Conservation (phyloP, 2,329 filamentous ascomycete genomes). For the Aspergillus niger region DNA sequence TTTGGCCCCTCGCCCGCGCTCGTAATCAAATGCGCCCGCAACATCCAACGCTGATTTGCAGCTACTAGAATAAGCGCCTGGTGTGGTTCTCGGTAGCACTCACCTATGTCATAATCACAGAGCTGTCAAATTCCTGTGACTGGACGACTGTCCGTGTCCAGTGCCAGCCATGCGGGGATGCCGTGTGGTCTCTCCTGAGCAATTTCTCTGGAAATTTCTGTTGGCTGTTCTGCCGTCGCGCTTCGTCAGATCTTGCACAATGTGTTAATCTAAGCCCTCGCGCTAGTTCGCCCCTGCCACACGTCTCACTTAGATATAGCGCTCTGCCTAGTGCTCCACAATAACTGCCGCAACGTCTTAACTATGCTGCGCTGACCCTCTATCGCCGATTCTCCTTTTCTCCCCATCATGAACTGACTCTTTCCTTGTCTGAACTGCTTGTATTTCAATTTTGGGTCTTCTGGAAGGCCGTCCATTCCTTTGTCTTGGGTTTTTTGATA, state of each 20-base stretch:
- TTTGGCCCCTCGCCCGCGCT: constrained; percentile 18
- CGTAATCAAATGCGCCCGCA: constrained; percentile 24
- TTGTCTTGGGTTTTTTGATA: constrained; percentile 21
- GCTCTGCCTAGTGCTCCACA: constrained; percentile 22
- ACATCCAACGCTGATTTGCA: constrained; percentile 26
- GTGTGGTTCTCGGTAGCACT: constrained; percentile 13
- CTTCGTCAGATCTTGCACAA: constrained; percentile 16
- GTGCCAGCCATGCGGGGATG: constrained; percentile 2
- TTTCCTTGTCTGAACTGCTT: constrained; percentile 24
- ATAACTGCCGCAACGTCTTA: constrained; percentile 14
- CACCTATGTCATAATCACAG: background rate
- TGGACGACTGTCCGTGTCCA: constrained; percentile 2
- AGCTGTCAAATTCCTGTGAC: constrained; percentile 14
- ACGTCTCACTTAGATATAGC: constrained; percentile 20
- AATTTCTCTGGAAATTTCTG: constrained; percentile 12
- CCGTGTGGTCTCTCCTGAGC: constrained; percentile 10
- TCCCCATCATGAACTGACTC: constrained; percentile 14
- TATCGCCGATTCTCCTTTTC: constrained; percentile 16
- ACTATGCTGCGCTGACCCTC: constrained; percentile 8
- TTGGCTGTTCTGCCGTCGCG: constrained; percentile 17
- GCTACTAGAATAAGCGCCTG: constrained; percentile 29
- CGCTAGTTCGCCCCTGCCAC: constrained; percentile 17
- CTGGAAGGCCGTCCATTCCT: constrained; percentile 45
- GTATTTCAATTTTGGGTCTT: constrained; percentile 30
- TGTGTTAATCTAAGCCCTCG: constrained; percentile 19